Conservation (phyloP, 1,139 yeast genomes). For the Insectozyma bohioensis region DNA sequence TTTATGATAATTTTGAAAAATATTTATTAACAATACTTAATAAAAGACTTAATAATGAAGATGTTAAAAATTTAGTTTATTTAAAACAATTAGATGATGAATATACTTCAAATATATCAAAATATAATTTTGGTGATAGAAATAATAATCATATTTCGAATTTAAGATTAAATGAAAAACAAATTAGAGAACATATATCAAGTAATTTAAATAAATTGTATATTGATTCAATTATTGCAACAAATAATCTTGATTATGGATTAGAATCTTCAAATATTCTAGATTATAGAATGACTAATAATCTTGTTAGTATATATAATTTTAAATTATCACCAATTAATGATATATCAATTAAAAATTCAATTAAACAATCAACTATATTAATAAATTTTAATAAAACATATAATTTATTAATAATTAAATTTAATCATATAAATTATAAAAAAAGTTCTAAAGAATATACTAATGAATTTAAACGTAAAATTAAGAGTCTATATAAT, state of each 20-base stretch:
- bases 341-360: conserved; percentile 4
- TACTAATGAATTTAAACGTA: conserved; percentile 12
- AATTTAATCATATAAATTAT: conserved; percentile 20
- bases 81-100: conserved; percentile 37
- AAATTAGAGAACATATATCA: conserved; percentile 36
- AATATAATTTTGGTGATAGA: conserved; percentile 11
- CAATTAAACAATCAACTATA: conserved; percentile 13
- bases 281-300: conserved; percentile 25
- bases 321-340: conserved; percentile 8
- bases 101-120: conserved; percentile 29
- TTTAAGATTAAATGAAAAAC: conserved; percentile 28
- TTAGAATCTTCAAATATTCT: conserved; percentile 34
- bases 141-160: conserved; percentile 7
- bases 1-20: conserved; percentile 36
- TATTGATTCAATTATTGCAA: conserved; percentile 42
- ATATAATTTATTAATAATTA: conserved; percentile 21
- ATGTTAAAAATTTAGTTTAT: conserved; percentile 32
- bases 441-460: conserved; percentile 11
- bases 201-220: conserved; percentile 37
- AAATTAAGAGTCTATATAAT: conserved; percentile 18
- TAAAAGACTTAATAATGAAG: conserved; percentile 20
- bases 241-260: conserved; percentile 30
- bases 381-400: conserved; percentile 13
- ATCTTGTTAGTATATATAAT: conserved; percentile 21
- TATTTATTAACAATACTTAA: conserved; percentile 30